Base-by-base conservation (phyloP, 2,329 filamentous ascomycete species). In the Colletotrichum sp. region DNA sequence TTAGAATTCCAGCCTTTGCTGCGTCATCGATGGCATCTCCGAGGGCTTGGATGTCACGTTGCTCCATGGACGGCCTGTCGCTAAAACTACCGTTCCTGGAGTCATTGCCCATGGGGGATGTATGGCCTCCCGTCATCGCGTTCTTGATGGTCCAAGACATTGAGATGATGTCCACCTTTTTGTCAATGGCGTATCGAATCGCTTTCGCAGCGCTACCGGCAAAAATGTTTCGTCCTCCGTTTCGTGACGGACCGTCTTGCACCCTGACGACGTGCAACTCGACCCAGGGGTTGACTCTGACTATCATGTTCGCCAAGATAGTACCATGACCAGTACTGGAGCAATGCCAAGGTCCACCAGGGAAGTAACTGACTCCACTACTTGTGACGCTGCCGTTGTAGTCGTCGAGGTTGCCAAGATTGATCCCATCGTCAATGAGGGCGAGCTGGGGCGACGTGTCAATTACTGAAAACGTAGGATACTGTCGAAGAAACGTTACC, bases 81-180 rank as follows among this genome's bases (percentile, higher is more conserved):
- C 55, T 59, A 28, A 59, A 59, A 28, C 55, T 59, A 16, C 24
- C 55, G 7, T 28, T 59, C n/a, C 55, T 59, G 0, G 26, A 59
- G 55, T 28, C 55, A 2, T 9, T 21, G 15, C 24, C 55, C 55
- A 59, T 59, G 6, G 55, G 55, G 21, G 55, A 59, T 4, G 24
- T 28, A 21, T 59, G 55, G 24, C 55, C 55, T 26, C 55, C 55
- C 9, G 24, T 28, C 3, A 59, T 24, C 26, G 55, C 13, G 24
- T 28, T 63, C 10, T 63, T 63, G 16, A 63, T 63, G 18, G 60
- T 36, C 60, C 60, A 63, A 12, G 60, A 63, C 60, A 63, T 52
- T 4, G 28, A 63, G 9, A 63, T 63, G 7, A 63, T 36, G 3
- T 52, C n/a, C n/a, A 52, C 44, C 44, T 52, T 52, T 7, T 52